Conservation (phyloP, 441 rosid species). For the Gossypium davidsonii region DNA sequence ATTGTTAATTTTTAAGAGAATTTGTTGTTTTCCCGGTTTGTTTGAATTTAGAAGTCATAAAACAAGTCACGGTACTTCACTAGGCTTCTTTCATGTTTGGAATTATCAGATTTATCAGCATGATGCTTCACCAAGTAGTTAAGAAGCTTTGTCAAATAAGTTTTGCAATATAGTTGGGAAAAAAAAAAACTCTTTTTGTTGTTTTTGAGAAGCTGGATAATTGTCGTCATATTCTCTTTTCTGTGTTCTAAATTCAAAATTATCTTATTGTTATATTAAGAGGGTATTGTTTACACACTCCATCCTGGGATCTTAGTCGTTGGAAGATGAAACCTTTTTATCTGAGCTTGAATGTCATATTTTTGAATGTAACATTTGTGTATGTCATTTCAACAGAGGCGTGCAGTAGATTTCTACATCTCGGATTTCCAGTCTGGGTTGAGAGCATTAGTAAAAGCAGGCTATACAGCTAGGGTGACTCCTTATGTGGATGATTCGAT, state of each 20-base stretch:
- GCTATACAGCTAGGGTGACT: conserved; percentile 61
- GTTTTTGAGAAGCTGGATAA: neutral
- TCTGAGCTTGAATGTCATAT: neutral
- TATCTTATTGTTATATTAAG: neutral
- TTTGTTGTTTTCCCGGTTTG: neutral
- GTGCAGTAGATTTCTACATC: conserved; percentile 96
- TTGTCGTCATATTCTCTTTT: neutral
- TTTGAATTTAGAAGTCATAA: neutral
- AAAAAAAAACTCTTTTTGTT: neutral
- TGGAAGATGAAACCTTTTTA: neutral
- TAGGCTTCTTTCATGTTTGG: neutral
- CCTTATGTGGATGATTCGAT: conserved; percentile 69
- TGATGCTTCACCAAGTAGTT: neutral
- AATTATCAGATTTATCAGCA: neutral
- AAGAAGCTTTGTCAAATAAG: neutral
- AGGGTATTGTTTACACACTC: neutral
- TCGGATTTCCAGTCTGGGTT: conserved; percentile 98
- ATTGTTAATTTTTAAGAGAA: neutral
- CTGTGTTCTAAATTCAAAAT: neutral
- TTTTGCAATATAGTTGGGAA: neutral
- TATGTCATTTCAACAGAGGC: conserved; percentile 54
- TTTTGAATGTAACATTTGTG: neutral
- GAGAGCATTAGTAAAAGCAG: conserved; percentile 78
- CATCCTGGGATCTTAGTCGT: neutral
- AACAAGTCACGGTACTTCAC: neutral